Base-by-base conservation (phyloP, 129 eudicot species). In the carrot (Daucus carota) region DNA sequence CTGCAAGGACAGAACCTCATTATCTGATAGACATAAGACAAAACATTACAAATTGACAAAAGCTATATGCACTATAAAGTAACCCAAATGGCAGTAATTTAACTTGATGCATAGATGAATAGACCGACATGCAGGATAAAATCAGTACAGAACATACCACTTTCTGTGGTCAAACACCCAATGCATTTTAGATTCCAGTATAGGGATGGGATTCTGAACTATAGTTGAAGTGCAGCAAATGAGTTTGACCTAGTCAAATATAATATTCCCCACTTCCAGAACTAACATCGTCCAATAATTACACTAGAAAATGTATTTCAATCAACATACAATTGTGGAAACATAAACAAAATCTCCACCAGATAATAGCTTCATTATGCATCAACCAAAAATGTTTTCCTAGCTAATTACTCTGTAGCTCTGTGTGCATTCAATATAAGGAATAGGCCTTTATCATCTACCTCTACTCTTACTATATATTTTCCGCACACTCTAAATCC, bases 1-100 rank as follows among this genome's bases (percentile, higher is more conserved):
- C 97, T 95, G 85, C 22, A 65, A 24, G 20, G 46, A 12, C 36
- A 54, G 34, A 17, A 28, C 26, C 43, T 28, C 46, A 33, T 12
- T 33, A 33, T 33, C n/a, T 34, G n/a, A 38, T 32, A 67, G 12
- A 67, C 34, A 65, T 17, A 31, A 4, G n/a, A 11, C 40, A 65
- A 65, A 26, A 31, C 15, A 15, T 31, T 20, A 45, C 50, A 14
- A 45, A 44, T 44, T 44, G 15, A 45, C 48, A 14, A 45, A 18
- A 5, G 48, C 48, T 15, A 31, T 32, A 29, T 8, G 54, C 18
- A 46, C 4, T 46, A 46, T 0, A 9, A 40, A 40, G 50, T 13
- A 45, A 52, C 62, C 62, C 28, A 52, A 28, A 20, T 52, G 62
- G 28, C 62, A 18, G 62, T 8, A n/a, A 57, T 57, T 52, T 2